Evolutionary conservation across 1,284 basidiomycete genomes (phyloP).

Genomic region (Cystobasidium pallidum): DNA sequence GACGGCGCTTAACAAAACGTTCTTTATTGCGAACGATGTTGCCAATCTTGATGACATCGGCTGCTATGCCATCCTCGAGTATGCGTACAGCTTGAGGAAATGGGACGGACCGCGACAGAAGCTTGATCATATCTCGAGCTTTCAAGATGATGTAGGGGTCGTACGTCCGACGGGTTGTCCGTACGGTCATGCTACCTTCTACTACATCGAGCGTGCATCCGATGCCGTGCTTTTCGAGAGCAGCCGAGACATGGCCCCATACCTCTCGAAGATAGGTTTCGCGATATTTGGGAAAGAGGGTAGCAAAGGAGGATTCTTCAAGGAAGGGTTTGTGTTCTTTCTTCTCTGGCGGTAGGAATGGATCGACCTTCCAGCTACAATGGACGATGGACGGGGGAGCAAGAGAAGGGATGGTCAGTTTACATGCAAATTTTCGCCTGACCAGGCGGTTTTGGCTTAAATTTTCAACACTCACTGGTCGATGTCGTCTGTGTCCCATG

Average conservation of each 20-base stretch:
- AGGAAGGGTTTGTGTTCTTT: constrained; percentile 82
- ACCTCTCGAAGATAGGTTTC: constrained; percentile 94
- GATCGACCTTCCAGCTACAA: constrained; percentile 75
- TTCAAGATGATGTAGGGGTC: constrained; percentile 97
- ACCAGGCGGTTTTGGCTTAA: not conserved
- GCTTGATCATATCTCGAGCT: constrained; percentile 92
- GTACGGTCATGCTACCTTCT: constrained; percentile 95
- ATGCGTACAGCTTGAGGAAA: constrained; percentile 82
- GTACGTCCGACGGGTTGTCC: constrained; percentile 93
- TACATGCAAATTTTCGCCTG: constrained; percentile 35
- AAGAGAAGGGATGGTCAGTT: constrained; percentile 16
- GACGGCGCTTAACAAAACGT: constrained; percentile 91
- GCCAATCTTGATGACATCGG: constrained; percentile 98
- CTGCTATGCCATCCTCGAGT: constrained; percentile 84
- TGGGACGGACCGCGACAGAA: constrained; percentile 88
- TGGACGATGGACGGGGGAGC: not conserved
- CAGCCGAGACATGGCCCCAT: constrained; percentile 89
- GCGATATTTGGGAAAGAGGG: constrained; percentile 97
- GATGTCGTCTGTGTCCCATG: constrained; percentile 98
- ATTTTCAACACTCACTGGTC: constrained; percentile 74
- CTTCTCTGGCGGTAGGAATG: constrained; percentile 62
- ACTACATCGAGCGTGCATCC: constrained; percentile 92
- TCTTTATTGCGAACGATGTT: constrained; percentile 94
- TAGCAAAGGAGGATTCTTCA: constrained; percentile 96
- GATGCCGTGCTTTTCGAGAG: constrained; percentile 80